These are phyloP conservation scores for Nitzschia sp. DNA, from an alignment of 108 stramenopile genomes.

Conservation along the genomic window DNA sequence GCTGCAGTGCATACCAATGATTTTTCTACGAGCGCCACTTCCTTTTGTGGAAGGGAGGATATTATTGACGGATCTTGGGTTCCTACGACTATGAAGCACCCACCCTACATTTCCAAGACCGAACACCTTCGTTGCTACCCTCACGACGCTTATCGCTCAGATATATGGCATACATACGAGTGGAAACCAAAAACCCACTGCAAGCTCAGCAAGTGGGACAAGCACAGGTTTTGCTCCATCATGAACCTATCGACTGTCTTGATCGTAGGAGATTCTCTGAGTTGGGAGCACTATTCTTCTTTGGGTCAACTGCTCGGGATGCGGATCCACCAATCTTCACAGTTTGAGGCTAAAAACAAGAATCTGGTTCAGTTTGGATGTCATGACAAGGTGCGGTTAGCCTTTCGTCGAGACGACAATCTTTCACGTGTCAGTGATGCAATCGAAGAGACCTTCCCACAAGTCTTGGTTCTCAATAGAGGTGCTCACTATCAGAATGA, in stretches of 20 bases:
- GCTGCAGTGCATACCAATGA: too few species aligned
- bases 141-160: conserved; percentile 17
- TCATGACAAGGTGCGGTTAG: conserved; percentile 16
- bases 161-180: conserved; percentile 27
- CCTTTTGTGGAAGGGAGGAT: conserved; percentile 30
- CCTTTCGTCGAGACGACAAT: conserved; percentile 37
- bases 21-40: not conserved
- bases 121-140: conserved; percentile 39
- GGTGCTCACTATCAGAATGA: conserved; percentile 50
- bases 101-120: conserved; percentile 35
- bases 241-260: conserved; percentile 30
- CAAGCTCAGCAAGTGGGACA: conserved; percentile 28
- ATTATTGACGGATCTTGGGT: conserved; percentile 33
- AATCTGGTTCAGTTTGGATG: conserved; percentile 29
- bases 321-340: conserved; percentile 20
- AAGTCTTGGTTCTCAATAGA: conserved; percentile 50
- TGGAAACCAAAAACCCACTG: conserved; percentile 34
- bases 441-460: conserved; percentile 36
- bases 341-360: conserved; percentile 18
- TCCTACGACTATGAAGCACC: conserved; percentile 1
- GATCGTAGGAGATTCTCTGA: conserved; percentile 51
- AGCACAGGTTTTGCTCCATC: conserved; percentile 32
- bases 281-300: conserved; percentile 48
- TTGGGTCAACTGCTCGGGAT: conserved; percentile 37
- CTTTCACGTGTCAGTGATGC: conserved; percentile 23